Conservation (phyloP, 805 yeast genomes). For the Suhomyces kilbournensis region DNA sequence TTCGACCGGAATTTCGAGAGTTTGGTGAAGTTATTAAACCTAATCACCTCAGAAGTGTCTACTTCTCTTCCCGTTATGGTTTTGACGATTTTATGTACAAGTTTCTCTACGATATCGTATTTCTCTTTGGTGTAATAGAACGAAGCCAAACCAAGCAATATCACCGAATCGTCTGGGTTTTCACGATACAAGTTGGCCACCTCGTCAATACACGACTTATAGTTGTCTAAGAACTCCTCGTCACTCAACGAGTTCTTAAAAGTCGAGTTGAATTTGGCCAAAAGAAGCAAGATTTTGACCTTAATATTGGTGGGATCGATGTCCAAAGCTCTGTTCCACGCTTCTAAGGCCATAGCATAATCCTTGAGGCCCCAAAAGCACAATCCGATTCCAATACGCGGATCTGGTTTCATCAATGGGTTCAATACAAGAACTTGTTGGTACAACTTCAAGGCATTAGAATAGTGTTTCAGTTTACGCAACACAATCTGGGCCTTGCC, state of each 20-base stretch:
- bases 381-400: conserved; percentile 90
- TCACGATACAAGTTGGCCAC: conserved; percentile 36
- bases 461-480: conserved; percentile 63
- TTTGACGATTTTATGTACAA: conserved; percentile 49
- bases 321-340: conserved; percentile 81
- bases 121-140: conserved; percentile 71
- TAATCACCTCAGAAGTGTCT: conserved; percentile 5
- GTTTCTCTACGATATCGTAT: conserved; percentile 52
- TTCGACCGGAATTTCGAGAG: conserved; percentile 28
- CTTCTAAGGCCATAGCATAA: conserved; percentile 65
- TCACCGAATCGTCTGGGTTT: conserved; percentile 52
- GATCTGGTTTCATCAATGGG: conserved; percentile 83
- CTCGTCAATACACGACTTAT: conserved; percentile 56
- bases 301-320: conserved; percentile 57
- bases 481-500: conserved; percentile 83
- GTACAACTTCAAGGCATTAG: conserved; percentile 72
- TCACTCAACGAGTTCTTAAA: conserved; percentile 54
- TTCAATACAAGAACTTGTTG: conserved; percentile 77
- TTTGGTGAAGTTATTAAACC: conserved; percentile 15
- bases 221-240: conserved; percentile 58
- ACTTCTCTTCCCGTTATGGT: conserved; percentile 14
- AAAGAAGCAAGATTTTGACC: conserved; percentile 62
- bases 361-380: conserved; percentile 90
- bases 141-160: conserved; percentile 64
- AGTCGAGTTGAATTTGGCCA: conserved; percentile 66